Evolutionary conservation across 495 filamentous ascomycete genomes (phyloP).

Genomic region (Amorphotheca resinae): DNA sequence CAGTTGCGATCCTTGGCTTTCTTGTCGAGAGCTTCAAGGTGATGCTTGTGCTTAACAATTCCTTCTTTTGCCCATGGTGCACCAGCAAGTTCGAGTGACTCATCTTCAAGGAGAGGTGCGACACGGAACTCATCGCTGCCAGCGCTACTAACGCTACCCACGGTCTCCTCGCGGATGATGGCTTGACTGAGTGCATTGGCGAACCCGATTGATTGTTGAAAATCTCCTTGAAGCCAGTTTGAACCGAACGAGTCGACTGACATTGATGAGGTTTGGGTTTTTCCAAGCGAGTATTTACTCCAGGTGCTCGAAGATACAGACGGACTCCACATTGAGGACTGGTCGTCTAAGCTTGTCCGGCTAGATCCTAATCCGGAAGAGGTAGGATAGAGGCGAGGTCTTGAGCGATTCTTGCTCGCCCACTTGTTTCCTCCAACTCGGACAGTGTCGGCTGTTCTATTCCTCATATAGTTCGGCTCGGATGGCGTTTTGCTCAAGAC

Average conservation of each 20-base stretch:
- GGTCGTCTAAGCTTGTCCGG: slow-evolving; percentile 84
- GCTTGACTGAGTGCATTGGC: slow-evolving; percentile 94
- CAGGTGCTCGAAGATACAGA: slow-evolving; percentile 72
- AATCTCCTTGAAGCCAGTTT: slow-evolving; percentile 67
- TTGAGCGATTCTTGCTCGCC: slow-evolving; percentile 73
- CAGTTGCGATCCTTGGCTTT: slow-evolving; percentile 85
- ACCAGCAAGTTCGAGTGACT: slow-evolving; percentile 76
- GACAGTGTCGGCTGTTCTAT: slow-evolving; percentile 53
- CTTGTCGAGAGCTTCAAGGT: slow-evolving; percentile 80
- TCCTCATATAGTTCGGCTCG: slow-evolving; percentile 58
- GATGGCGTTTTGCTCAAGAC: slow-evolving; percentile 79
- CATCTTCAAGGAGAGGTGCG: slow-evolving; percentile 76
- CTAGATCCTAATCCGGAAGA: slow-evolving; percentile 83
- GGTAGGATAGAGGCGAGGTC: slow-evolving; percentile 62
- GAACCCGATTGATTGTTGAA: slow-evolving; percentile 93
- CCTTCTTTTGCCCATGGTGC: slow-evolving; percentile 98
- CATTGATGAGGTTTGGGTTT: slow-evolving; percentile 78
- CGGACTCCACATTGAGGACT: slow-evolving; percentile 83
- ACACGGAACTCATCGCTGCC: slow-evolving; percentile 32
- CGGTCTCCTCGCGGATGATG: slow-evolving; percentile 83
- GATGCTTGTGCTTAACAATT: slow-evolving; percentile 90
- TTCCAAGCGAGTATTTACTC: slow-evolving; percentile 88
- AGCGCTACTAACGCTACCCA: slow-evolving; percentile 38
- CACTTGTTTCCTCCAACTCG: slow-evolving; percentile 53
- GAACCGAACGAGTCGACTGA: slow-evolving; percentile 82